Conservation (phyloP, 1,139 yeast species). For the Hanseniaspora uvarum region DNA sequence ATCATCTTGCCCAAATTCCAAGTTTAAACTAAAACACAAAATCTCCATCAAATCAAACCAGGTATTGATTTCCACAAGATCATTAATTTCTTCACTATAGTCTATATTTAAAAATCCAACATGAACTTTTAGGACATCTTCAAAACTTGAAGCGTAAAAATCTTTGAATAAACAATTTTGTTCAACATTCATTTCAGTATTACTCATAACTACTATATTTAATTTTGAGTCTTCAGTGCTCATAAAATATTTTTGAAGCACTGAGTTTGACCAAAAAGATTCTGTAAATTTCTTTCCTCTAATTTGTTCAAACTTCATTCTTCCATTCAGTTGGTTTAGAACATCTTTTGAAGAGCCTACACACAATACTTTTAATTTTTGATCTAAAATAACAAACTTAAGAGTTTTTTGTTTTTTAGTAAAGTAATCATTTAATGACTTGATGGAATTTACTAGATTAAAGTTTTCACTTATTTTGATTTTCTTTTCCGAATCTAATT, state of each 20-base stretch:
- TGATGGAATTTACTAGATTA: slow-evolving; percentile 24
- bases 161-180: slow-evolving; percentile 2
- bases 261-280: slow-evolving; percentile 4
- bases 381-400: slow-evolving; percentile 19
- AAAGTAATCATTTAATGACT: slow-evolving; percentile 24
- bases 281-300: slow-evolving; percentile 18
- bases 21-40: slow-evolving; percentile 27
- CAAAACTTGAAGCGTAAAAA: background rate
- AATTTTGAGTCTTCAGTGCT: slow-evolving; percentile 16
- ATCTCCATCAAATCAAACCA: slow-evolving; percentile 28
- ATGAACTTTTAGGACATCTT: slow-evolving; percentile 23
- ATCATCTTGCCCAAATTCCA: slow-evolving; percentile 29
- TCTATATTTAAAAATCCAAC: slow-evolving; percentile 30
- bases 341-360: slow-evolving; percentile 16
- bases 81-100: slow-evolving; percentile 26
- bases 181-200: slow-evolving; percentile 24
- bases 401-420: slow-evolving; percentile 21
- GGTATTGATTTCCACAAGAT: slow-evolving; percentile 27
- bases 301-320: slow-evolving; percentile 21
- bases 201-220: slow-evolving; percentile 27
- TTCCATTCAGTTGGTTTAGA: slow-evolving; percentile 12
- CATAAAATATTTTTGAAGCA: slow-evolving; percentile 18
- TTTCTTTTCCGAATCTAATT: slow-evolving; percentile 23
- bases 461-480: slow-evolving; percentile 19
- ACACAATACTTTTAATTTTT: background rate